Base-by-base conservation (phyloP, 163 green algal species). In the Scenedesmus sp. region DNA sequence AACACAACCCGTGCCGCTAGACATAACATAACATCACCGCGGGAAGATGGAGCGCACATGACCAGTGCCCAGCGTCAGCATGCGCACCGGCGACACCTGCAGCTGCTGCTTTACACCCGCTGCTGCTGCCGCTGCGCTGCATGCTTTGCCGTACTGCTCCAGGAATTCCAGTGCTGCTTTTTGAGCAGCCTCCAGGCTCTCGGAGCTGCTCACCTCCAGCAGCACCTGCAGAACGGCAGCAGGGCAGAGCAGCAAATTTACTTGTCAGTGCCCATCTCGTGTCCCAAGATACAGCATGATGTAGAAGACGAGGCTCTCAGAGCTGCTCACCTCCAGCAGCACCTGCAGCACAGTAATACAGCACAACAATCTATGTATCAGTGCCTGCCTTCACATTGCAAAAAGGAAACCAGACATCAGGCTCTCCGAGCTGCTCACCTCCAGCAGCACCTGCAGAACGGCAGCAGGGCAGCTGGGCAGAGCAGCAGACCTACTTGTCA, bases 121-220 rank as follows among this genome's bases (percentile, higher is more conserved):
- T 67, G 52, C 87, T 15, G 13, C 77, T 74, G 2, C 79, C 54
- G n/a, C 54, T 57, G 46, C 13, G 55, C 70, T 46, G 7, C 26
- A 66, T 20, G 88, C 88, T 56, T 88, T 46, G 59, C 59, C 88
- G 55, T 88, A 88, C 13, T 54, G 26, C 16, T 88, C 62, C 26
- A 92, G 64, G 52, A 88, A 92, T 79, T 92, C 88, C 1, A 7
- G 55, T 70, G 88, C 88, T n/a, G 55, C 88, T 34, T 92, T 82
- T 0, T 92, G 88, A 10, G 79, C 88, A 1, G 67, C 18, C n/a
- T 92, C 88, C 20, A 92, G 12, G 79, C 88, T 88, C 1, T 92
- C 88, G n/a, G 26, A 52, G 79, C 88, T 88, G 59, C 88, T 92
- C n/a, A 92, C 88, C 60, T 92, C 88, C 0, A 92, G 15, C 60